A percentile compares a stretch with the other conserved stretches of the same genome.
Evolutionary conservation across 345 rosid genomes (phyloP).

Genomic region (Aegle marmelos): DNA sequence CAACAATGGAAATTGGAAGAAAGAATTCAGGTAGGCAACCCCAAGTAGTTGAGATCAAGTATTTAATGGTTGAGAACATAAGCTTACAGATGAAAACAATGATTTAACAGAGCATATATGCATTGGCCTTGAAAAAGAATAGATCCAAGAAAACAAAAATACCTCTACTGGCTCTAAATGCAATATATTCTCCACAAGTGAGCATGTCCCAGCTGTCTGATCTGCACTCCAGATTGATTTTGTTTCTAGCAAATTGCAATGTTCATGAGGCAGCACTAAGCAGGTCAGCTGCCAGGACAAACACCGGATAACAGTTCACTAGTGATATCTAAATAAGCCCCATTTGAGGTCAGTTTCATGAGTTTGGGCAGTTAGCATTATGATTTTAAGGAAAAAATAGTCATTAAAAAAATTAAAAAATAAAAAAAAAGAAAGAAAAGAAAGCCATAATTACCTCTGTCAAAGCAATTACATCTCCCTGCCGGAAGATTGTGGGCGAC

Average conservation of each 20-base stretch:
- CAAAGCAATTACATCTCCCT: constrained; percentile 72
- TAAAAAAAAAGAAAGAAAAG: background rate
- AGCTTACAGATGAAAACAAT: background rate
- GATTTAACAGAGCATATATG: background rate
- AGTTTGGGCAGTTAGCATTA: background rate
- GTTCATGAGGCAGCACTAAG: constrained; percentile 65
- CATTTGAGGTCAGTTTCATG: constrained; percentile 9
- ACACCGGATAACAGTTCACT: constrained; percentile 6
- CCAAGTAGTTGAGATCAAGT: background rate
- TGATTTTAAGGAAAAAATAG: background rate
- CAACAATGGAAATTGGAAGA: background rate
- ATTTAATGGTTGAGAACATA: background rate
- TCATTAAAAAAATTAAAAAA: background rate
- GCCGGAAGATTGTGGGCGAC: constrained; percentile 43
- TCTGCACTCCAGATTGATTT: constrained; percentile 92
- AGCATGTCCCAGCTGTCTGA: constrained; percentile 44
- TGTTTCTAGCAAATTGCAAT: constrained; percentile 59
- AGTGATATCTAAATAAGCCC: background rate
- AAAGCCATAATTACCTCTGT: constrained; percentile 50
- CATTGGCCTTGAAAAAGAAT: background rate
- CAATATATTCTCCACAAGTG: constrained; percentile 76
- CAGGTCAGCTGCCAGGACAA: constrained; percentile 62
- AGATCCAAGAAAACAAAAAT: background rate
- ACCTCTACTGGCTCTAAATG: constrained; percentile 92
- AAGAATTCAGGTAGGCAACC: background rate